Conservation (phyloP, 164 flowering plant species). For the Magnolia kwangsiensis region DNA sequence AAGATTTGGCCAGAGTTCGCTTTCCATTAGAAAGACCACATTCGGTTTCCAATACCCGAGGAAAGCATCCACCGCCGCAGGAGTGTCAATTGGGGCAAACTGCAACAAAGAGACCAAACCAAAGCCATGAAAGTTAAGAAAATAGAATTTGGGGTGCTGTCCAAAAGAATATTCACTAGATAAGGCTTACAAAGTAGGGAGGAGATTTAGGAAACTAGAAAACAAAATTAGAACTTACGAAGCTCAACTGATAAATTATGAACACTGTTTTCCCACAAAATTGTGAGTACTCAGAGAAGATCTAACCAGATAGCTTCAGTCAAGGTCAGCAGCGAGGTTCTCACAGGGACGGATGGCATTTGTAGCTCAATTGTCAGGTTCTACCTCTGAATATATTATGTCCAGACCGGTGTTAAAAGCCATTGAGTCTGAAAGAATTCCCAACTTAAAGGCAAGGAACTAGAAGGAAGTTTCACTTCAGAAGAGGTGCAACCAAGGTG, state of each 20-base stretch:
- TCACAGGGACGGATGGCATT: no score
- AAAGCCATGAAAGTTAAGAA: not conserved
- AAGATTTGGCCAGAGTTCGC: slow-evolving; percentile 97
- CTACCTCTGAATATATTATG: no score
- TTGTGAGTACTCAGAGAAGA: no score
- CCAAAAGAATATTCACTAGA: not conserved
- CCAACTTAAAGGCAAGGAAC: no score
- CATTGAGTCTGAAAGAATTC: no score
- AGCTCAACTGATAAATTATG: not conserved
- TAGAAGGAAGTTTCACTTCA: no score
- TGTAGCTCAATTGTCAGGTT: no score
- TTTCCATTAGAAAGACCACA: slow-evolving; percentile 74
- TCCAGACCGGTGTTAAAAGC: no score
- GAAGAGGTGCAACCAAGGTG: no score
- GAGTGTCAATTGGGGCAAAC: slow-evolving; percentile 89
- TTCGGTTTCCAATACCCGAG: slow-evolving; percentile 82
- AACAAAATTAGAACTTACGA: not conserved
- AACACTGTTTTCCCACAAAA: no score
- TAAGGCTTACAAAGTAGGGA: not conserved
- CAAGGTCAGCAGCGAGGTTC: no score
- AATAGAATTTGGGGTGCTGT: not conserved
- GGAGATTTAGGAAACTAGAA: not conserved
- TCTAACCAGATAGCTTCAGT: no score
- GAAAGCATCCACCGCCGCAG: slow-evolving; percentile 64
- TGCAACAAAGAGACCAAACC: slow-evolving; percentile 22